Evolutionary conservation across 2,329 filamentous ascomycete genomes (phyloP), one percentile per base, ranked within the genome.

Genomic region (Neofusicoccum parvum): DNA sequence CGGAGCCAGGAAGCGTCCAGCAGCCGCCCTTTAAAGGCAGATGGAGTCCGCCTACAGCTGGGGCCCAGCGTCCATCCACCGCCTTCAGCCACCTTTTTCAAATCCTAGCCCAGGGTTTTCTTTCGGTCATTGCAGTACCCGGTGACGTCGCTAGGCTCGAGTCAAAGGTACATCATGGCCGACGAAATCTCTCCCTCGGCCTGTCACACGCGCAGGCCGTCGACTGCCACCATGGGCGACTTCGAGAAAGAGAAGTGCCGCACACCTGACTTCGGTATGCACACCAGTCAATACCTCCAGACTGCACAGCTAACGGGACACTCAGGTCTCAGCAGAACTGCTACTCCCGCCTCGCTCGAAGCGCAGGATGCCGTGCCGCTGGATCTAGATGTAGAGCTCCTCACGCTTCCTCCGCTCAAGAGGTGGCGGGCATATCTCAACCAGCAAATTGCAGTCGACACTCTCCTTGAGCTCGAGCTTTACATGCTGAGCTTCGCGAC

Each of bases 401-500:
- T 60, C 11, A 60, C 48, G 7, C 64, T 65, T 7, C 64, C 64
- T 46, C 37, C 46, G 10, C 3, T 17, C n/a, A 60, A 48, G 46
- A 34, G 64, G 4, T 60, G 54, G 54, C 36, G 6, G n/a, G 64
- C 54, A 7, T 65, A 65, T 43, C 56, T 65, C 37, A 65, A 60
- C 48, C 72, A 74, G 66, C 69, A 72, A 51, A 69, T 74, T 14
- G 69, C 68, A 6, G 63, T 66, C 14, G 69, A 73, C 67, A 67
- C 67, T 15, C 66, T 68, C 20, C 41, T 69, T 14, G 71, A 73
- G 51, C 49, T 60, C 6, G 71, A 75, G 66, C 68, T 74, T 15
- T 69, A 73, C 23, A 62, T 71, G 32, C 68, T 75, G 67, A 73
- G 70, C 6, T 60, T 73, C n/a, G 68, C 68, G 1, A 73, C 72